A percentile compares a stretch with the other conserved stretches of the same genome.
These are phyloP conservation scores for Candida schatavii DNA, from an alignment of 805 yeast genomes.

Conservation along the genomic window DNA sequence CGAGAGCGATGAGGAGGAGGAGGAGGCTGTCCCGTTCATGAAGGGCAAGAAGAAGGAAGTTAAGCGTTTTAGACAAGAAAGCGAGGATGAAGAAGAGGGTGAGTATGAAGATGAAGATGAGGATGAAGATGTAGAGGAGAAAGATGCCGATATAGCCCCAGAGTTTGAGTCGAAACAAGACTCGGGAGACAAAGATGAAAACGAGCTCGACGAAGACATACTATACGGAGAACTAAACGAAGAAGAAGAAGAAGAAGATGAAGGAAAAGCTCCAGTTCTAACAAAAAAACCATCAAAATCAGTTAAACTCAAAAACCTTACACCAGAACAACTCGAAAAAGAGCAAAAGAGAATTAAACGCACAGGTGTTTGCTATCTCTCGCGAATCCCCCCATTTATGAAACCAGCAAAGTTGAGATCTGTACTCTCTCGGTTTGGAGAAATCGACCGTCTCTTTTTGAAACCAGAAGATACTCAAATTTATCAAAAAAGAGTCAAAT, in stretches of 20 bases:
- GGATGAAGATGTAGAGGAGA: slow-evolving; percentile 6
- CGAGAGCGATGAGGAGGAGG: not conserved
- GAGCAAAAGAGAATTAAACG: slow-evolving; percentile 55
- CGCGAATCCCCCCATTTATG: slow-evolving; percentile 95
- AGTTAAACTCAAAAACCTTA: slow-evolving; percentile 50
- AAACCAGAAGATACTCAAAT: slow-evolving; percentile 77
- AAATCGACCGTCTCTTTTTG: slow-evolving; percentile 79
- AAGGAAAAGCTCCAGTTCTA: slow-evolving; percentile 5
- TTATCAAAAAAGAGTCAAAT: slow-evolving; percentile 66
- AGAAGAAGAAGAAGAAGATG: slow-evolving; percentile 13
- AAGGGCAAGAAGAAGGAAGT: not conserved
- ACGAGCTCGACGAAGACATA: slow-evolving; percentile 11
- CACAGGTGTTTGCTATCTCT: slow-evolving; percentile 91
- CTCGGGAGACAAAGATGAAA: slow-evolving; percentile 9
- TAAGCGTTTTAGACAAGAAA: slow-evolving; percentile 1
- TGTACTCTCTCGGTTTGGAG: slow-evolving; percentile 77
- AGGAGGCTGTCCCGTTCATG: not conserved
- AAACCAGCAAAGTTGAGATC: slow-evolving; percentile 89
- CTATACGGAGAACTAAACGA: slow-evolving; percentile 8
- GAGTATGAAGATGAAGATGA: not conserved
- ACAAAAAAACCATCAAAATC: slow-evolving; percentile 10
- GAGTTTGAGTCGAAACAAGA: too few species aligned
- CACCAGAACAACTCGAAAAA: slow-evolving; percentile 53
- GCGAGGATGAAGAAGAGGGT: slow-evolving; percentile 8
- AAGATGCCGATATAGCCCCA: not conserved